phyloP scores from a whole-genome alignment of 1,284 basidiomycete genomes.

The Xerocomus amazonicus region DNA sequence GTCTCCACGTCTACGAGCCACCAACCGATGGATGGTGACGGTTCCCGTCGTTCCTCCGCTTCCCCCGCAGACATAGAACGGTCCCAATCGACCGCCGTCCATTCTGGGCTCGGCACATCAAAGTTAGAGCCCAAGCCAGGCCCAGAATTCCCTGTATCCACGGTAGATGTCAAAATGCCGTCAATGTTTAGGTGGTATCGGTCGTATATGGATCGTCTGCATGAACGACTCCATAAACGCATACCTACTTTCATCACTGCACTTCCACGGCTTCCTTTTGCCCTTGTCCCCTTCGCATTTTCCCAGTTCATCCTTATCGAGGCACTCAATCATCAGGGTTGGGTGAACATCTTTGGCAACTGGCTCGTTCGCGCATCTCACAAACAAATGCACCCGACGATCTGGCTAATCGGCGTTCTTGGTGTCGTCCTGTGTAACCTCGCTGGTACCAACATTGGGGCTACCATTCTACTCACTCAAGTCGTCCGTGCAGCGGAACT shows the following conservation, averaged over 20 bases:
- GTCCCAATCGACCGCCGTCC: not conserved
- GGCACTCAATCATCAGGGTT: slow-evolving; percentile 80
- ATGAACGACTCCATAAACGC: slow-evolving; percentile 31
- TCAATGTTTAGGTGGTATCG: slow-evolving; percentile 15
- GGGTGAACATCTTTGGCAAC: slow-evolving; percentile 81
- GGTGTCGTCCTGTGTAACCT: slow-evolving; percentile 84
- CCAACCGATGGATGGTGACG: not conserved
- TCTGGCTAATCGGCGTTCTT: slow-evolving; percentile 56
- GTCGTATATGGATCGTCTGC: slow-evolving; percentile 15
- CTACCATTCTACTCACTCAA: slow-evolving; percentile 84
- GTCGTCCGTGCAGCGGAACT: slow-evolving; percentile 37
- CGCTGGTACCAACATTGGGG: slow-evolving; percentile 93
- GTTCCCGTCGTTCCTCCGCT: not conserved
- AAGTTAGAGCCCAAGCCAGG: slow-evolving; percentile 3
- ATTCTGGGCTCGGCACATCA: not conserved
- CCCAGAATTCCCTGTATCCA: not conserved
- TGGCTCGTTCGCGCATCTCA: slow-evolving; percentile 60
- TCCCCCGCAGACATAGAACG: not conserved
- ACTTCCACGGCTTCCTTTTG: slow-evolving; percentile 70
- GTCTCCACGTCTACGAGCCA: not conserved
- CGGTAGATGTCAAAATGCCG: not conserved
- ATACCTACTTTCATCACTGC: slow-evolving; percentile 79
- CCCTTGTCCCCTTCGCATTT: slow-evolving; percentile 89
- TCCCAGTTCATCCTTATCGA: slow-evolving; percentile 95
- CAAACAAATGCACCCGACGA: slow-evolving; percentile 45